phyloP scores from a whole-genome alignment of 805 yeast genomes.

The Saturnispora halmiae region DNA sequence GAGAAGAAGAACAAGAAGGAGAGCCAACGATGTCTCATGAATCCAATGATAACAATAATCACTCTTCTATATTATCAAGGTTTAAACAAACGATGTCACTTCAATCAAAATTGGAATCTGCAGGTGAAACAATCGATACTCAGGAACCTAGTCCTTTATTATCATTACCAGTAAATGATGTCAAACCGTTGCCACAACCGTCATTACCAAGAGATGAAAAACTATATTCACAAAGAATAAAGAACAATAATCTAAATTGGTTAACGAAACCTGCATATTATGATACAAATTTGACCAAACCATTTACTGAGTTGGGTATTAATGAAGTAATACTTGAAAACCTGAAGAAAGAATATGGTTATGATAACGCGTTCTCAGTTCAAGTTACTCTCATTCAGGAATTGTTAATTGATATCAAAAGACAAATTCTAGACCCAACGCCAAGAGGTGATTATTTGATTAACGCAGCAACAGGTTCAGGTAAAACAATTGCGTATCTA shows the following conservation, averaged over 20 bases:
- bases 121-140: conserved; percentile 14
- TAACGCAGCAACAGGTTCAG: conserved; percentile 93
- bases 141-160: conserved; percentile 17
- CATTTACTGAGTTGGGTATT: conserved; percentile 42
- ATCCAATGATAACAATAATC: conserved; percentile 23
- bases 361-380: conserved; percentile 61
- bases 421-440: conserved; percentile 37
- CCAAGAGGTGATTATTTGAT: conserved; percentile 71
- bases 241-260: conserved; percentile 50
- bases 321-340: conserved; percentile 37
- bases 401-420: conserved; percentile 35
- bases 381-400: conserved; percentile 60
- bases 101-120: conserved; percentile 17
- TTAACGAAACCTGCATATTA: conserved; percentile 53
- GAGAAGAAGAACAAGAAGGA: conserved; percentile 17
- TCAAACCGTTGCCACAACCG: conserved; percentile 85
- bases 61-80: conserved; percentile 42
- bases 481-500: conserved; percentile 84
- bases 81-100: conserved; percentile 36
- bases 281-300: conserved; percentile 35
- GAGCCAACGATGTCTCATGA: neutral
- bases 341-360: conserved; percentile 35
- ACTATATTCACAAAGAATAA: conserved; percentile 27
- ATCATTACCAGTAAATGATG: conserved; percentile 28
- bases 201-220: conserved; percentile 46